Conservation (phyloP, 1,284 basidiomycete species). For the Inonotus hispidus region DNA sequence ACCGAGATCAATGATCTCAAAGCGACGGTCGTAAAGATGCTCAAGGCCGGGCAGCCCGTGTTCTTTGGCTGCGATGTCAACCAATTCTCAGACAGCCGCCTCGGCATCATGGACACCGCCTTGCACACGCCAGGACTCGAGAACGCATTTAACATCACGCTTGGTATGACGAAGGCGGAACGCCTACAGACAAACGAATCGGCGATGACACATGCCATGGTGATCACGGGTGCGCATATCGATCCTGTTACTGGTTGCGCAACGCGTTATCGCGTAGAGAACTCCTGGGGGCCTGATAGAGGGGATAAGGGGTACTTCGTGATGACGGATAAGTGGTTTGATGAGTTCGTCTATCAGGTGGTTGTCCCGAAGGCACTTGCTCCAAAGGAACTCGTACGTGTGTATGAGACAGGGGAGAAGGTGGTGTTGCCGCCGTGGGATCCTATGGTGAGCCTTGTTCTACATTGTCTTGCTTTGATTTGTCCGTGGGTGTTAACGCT, state of each 20-base stretch:
- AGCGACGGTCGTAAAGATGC: slow-evolving; percentile 71
- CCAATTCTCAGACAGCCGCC: slow-evolving; percentile 63
- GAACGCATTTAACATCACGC: slow-evolving; percentile 51
- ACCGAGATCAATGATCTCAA: slow-evolving; percentile 80
- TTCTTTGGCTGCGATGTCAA: slow-evolving; percentile 95
- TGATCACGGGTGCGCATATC: slow-evolving; percentile 88
- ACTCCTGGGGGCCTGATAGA: slow-evolving; percentile 82
- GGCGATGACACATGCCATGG: slow-evolving; percentile 91
- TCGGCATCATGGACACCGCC: slow-evolving; percentile 83
- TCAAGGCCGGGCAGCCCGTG: slow-evolving; percentile 87
- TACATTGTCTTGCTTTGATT: neutral
- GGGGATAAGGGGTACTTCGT: slow-evolving; percentile 90
- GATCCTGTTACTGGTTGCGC: slow-evolving; percentile 67
- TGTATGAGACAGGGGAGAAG: slow-evolving; percentile 66
- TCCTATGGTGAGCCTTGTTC: slow-evolving; percentile 65
- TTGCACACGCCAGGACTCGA: slow-evolving; percentile 65
- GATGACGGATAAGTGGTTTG: slow-evolving; percentile 91
- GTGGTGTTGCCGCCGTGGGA: slow-evolving; percentile 82
- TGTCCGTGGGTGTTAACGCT: neutral
- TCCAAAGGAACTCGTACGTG: slow-evolving; percentile 71
- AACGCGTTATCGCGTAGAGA: slow-evolving; percentile 90
- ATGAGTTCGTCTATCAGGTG: slow-evolving; percentile 86
- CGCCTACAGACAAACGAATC: slow-evolving; percentile 80
- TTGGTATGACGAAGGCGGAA: slow-evolving; percentile 75
- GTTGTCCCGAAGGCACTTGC: slow-evolving; percentile 80